These are phyloP conservation scores for Achaetomiella virescens DNA, from an alignment of 495 filamentous ascomycete species.

Conservation along the genomic window DNA sequence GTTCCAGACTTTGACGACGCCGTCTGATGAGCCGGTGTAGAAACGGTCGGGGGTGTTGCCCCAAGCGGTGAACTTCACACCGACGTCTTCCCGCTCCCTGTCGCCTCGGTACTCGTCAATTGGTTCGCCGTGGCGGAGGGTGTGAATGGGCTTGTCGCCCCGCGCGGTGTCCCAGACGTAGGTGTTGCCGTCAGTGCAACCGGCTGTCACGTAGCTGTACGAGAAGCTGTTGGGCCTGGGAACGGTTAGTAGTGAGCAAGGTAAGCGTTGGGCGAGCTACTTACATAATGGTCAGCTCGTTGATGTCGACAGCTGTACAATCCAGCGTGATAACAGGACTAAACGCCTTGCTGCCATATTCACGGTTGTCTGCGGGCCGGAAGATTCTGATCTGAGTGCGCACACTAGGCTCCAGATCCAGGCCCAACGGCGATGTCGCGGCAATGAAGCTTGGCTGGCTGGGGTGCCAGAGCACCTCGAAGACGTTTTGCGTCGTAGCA, in stretches of 20 bases:
- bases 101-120: constrained; percentile 55
- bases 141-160: constrained; percentile 51
- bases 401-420: constrained; percentile 36
- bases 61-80: constrained; percentile 78
- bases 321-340: constrained; percentile 46
- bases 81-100: constrained; percentile 67
- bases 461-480: constrained; percentile 77
- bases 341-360: constrained; percentile 30
- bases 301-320: constrained; percentile 79
- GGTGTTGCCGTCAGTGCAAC: constrained; percentile 75
- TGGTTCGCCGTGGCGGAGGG: constrained; percentile 62
- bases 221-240: constrained; percentile 37
- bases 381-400: constrained; percentile 49
- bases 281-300: constrained; percentile 65
- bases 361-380: constrained; percentile 19
- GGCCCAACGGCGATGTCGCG: constrained; percentile 51
- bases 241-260: constrained; percentile 36
- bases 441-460: constrained; percentile 50
- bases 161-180: constrained; percentile 80
- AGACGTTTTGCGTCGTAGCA: constrained; percentile 62
- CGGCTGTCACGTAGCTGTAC: constrained; percentile 64
- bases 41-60: constrained; percentile 61
- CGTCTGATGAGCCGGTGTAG: constrained; percentile 89
- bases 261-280: neutral
- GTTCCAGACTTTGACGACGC: constrained; percentile 82